Base-by-base conservation (phyloP, 768 basidiomycete species). In the Pisolithus marmoratus region DNA sequence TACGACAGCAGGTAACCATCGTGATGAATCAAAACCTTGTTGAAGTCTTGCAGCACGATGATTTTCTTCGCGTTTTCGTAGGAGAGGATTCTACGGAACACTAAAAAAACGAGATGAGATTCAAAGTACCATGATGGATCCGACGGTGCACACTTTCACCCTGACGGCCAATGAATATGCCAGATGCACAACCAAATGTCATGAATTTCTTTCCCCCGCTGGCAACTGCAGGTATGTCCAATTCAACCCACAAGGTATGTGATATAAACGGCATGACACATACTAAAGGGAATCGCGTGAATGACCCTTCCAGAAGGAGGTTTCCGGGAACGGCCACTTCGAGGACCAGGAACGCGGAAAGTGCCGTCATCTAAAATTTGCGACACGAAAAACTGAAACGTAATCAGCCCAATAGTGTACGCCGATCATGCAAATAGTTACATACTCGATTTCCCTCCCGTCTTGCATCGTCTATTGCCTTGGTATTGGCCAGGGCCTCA, bases 361-460 rank as follows among this genome's bases (percentile, higher is more conserved):
- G 77, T 81, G 2, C 74, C 72, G 57, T 87, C 84, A 20, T 82
- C 76, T 34, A 90, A 49, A 1, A 68, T 60, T 51, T 82, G 76
- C 15, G 80, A 75, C 26, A 80, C 80, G 55, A 87, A 90, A 74
- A 80, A 84, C 90, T 93, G 52, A 19, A 5, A 41, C 31, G 31
- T 27, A 38, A 23, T 60, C 45, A 61, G 59, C 41, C 14, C 34
- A 1, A 34, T 57, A 55, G 49, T 19, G 12, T 41, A 8, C 3
- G 15, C 2, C 27, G n/a, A 17, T 22, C 54, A 40, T 14, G 15
- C 26, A 11, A 6, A 60, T 73, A 34, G 34, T 23, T 56, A n/a
- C n/a, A n/a, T n/a, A 89, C 90, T 83, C 82, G 83, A 58, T 87
- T 91, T 17, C 74, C 77, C 40, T 91, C 90, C 55, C 82, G 81